Conservation (phyloP, 2,329 filamentous ascomycete species). For the Alternaria brassicae region DNA sequence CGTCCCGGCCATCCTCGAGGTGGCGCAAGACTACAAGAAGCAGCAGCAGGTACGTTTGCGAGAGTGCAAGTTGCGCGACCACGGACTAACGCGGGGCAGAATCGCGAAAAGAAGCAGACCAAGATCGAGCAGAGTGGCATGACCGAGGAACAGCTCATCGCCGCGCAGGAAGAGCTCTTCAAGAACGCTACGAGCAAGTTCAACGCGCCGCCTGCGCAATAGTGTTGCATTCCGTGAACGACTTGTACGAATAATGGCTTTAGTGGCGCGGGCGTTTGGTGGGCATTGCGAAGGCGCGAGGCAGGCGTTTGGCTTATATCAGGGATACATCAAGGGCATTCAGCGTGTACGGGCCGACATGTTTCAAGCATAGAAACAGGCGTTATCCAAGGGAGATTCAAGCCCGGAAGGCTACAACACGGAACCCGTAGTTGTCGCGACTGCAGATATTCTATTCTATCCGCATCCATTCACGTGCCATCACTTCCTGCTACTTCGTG, state of each 20-base stretch:
- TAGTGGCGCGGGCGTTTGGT: conserved; percentile 35
- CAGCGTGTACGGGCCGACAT: conserved; percentile 9
- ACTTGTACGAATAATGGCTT: conserved; percentile 21
- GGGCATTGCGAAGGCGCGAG: conserved; percentile 20
- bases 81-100: conserved; percentile 60
- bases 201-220: conserved; percentile 57
- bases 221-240: conserved; percentile 23
- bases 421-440: neutral
- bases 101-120: conserved; percentile 94
- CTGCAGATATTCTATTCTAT: neutral
- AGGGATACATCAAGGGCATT: conserved; percentile 20
- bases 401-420: neutral
- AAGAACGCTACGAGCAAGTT: conserved; percentile 78
- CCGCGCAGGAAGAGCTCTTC: conserved; percentile 91
- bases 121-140: conserved; percentile 96
- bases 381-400: conserved; percentile 4
- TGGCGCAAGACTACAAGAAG: conserved; percentile 91
- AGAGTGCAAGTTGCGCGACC: neutral
- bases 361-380: conserved; percentile 13
- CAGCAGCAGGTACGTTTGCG: conserved; percentile 75
- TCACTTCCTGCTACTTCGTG: conserved; percentile 12
- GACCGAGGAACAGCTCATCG: conserved; percentile 86
- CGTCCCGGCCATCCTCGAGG: conserved; percentile 83
- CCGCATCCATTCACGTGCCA: neutral
- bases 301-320: conserved; percentile 36